These are phyloP conservation scores for Fusarium pseudocircinatum DNA, from an alignment of 2,329 filamentous ascomycete genomes.

Conservation along the genomic window DNA sequence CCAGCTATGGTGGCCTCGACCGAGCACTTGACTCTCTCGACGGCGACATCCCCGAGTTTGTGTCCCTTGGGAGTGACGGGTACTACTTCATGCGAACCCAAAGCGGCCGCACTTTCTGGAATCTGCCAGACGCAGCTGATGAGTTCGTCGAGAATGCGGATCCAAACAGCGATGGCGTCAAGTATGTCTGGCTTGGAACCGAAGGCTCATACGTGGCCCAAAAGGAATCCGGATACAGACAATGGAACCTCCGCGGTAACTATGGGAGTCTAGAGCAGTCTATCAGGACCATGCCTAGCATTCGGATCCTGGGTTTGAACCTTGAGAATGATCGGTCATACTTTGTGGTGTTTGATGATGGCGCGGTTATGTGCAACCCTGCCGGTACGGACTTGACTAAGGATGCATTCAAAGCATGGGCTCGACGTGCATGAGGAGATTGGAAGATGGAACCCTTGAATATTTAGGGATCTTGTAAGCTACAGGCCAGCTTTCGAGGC, in stretches of 20 bases:
- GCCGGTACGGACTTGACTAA: background rate
- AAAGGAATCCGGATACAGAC: background rate
- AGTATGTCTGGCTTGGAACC: background rate
- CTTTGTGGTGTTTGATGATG: background rate
- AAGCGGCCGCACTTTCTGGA: background rate
- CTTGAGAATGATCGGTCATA: background rate
- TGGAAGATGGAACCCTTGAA: background rate
- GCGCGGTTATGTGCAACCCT: background rate
- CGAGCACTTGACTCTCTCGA: background rate
- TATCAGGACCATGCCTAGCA: background rate
- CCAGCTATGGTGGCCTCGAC: background rate
- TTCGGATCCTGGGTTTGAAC: background rate
- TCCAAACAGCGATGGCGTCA: background rate
- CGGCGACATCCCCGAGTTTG: background rate
- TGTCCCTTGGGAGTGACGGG: background rate
- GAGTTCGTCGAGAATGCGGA: background rate
- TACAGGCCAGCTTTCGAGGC: background rate
- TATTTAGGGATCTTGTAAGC: background rate
- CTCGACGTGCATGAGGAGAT: background rate
- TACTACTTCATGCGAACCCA: background rate
- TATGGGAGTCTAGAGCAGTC: background rate
- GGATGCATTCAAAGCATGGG: background rate
- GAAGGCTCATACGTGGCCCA: background rate
- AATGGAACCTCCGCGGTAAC: background rate
- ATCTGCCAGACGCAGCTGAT: background rate